These are phyloP conservation scores for Tricholoma furcatifolium DNA, from an alignment of 768 basidiomycete species.

Conservation along the genomic window DNA sequence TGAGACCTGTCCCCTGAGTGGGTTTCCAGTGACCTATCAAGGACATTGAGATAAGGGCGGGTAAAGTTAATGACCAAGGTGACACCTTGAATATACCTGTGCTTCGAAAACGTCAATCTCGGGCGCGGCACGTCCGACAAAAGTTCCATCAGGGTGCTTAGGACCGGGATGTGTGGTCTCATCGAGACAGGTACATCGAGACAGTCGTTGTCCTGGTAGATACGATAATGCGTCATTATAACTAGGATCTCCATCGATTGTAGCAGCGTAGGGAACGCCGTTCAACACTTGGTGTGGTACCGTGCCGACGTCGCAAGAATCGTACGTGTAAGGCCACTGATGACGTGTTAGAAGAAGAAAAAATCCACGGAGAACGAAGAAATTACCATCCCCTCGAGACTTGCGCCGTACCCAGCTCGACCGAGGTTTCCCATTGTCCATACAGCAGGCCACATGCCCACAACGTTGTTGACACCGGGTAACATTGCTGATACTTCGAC, in stretches of 20 bases:
- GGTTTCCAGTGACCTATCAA: conserved; percentile 42
- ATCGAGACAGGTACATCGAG: conserved; percentile 75
- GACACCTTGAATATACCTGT: conserved; percentile 35
- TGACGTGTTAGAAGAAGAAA: conserved; percentile 3
- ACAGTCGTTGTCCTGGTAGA: conserved; percentile 77
- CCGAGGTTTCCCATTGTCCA: conserved; percentile 73
- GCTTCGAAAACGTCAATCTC: conserved; percentile 91
- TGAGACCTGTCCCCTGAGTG: conserved; percentile 63
- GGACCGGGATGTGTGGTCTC: conserved; percentile 79
- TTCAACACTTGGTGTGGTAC: conserved; percentile 71
- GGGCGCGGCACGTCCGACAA: conserved; percentile 76
- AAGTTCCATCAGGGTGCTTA: conserved; percentile 63
- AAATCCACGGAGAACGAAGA: not conserved
- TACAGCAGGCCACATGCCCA: conserved; percentile 72
- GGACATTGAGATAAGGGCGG: not conserved
- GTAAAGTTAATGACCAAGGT: conserved; percentile 9
- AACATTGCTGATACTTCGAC: conserved; percentile 61
- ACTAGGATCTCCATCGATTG: conserved; percentile 50
- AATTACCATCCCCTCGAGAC: conserved; percentile 74
- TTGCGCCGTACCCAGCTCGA: conserved; percentile 83
- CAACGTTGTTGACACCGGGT: conserved; percentile 61
- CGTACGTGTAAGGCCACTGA: conserved; percentile 80
- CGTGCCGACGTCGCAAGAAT: conserved; percentile 81
- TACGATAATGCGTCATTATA: conserved; percentile 51
- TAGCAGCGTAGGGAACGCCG: conserved; percentile 60